Conservation (phyloP, 352 stramenopile genomes). For the Pythium pyrilobum region DNA sequence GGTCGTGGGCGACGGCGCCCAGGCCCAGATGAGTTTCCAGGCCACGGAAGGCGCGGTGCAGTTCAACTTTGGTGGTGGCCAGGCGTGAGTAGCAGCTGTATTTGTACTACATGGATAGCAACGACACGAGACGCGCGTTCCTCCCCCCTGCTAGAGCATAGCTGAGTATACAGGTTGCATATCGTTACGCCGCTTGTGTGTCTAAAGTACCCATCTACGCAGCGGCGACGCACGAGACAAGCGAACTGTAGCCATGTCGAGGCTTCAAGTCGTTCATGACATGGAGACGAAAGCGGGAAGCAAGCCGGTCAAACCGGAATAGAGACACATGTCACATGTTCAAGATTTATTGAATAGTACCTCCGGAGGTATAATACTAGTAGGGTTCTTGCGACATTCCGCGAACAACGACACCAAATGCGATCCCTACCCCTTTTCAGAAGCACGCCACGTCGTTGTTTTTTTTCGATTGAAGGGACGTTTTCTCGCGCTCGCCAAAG, state of each 20-base stretch:
- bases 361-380: not conserved
- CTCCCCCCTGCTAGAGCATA: too few species aligned
- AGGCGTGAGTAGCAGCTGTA: too few species aligned
- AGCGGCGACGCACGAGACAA: not conserved
- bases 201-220: not conserved
- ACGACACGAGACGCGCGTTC: too few species aligned
- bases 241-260: constrained; percentile 1
- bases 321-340: not conserved
- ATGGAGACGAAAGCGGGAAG: not conserved
- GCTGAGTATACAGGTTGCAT: not conserved
- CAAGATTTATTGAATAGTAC: not conserved
- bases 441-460: too few species aligned
- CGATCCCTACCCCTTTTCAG: not conserved
- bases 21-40: constrained; percentile 61
- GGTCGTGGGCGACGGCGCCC: constrained; percentile 32
- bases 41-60: constrained; percentile 54
- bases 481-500: not conserved
- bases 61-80: constrained; percentile 53
- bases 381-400: too few species aligned
- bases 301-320: too few species aligned
- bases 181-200: not conserved
- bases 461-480: too few species aligned
- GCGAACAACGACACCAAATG: too few species aligned
- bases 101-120: too few species aligned
- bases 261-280: not conserved